Percentiles rank a stretch among this genome's conserved stretches.
Evolutionary conservation across 345 rosid genomes (phyloP).

Genomic region (Kernera saxatilis): DNA sequence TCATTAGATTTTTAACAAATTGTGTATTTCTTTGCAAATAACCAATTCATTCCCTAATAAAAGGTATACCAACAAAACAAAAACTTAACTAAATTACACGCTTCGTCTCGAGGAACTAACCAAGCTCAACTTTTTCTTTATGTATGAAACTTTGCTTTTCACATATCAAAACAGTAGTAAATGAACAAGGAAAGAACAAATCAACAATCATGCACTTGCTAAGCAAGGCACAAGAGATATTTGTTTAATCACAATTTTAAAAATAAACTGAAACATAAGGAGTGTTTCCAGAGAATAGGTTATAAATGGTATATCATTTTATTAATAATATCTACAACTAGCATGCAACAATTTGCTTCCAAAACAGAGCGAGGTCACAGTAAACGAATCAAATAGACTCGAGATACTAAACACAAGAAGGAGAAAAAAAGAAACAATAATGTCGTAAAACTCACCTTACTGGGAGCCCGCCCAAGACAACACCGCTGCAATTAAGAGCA

Average conservation of each 20-base stretch:
- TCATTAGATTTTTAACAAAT: background rate
- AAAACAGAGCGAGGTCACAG: background rate
- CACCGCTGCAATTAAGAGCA: constrained; percentile 82
- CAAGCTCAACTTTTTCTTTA: background rate
- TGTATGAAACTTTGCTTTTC: background rate
- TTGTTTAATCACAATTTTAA: background rate
- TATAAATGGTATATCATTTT: background rate
- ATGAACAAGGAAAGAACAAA: background rate
- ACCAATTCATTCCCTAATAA: background rate
- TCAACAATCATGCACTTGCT: background rate
- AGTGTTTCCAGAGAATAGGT: background rate
- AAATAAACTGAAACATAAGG: background rate
- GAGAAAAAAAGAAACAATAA: background rate
- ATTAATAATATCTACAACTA: background rate
- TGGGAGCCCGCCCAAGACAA: constrained; percentile 62
- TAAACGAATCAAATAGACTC: background rate
- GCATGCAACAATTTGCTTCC: background rate
- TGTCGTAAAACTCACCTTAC: constrained; percentile 42
- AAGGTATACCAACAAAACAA: no score
- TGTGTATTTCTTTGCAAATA: background rate
- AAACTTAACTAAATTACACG: no score
- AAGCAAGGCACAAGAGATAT: background rate
- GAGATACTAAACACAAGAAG: background rate
- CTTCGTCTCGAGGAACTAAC: background rate
- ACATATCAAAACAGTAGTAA: background rate